A percentile compares a stretch with the other conserved stretches of the same genome.
Conservation (phyloP, 2,329 filamentous ascomycete genomes). For the Diplodia mutila region DNA sequence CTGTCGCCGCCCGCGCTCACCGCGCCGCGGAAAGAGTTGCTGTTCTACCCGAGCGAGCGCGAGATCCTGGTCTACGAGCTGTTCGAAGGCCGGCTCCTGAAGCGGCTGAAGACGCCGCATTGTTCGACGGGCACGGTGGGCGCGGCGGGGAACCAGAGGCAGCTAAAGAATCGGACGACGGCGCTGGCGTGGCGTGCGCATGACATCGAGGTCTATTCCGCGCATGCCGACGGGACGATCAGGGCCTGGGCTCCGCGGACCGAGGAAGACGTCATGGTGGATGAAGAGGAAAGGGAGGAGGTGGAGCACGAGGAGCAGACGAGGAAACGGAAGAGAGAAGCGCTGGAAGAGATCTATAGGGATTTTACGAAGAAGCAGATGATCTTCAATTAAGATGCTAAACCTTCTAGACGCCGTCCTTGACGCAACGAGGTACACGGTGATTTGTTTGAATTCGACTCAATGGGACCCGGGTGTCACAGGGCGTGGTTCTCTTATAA, state of each 20-base stretch:
- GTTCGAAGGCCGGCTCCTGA: slow-evolving; percentile 73
- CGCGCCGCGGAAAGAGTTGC: slow-evolving; percentile 61
- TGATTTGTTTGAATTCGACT: too few species aligned
- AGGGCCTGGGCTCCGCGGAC: slow-evolving; percentile 72
- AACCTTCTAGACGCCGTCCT: neutral
- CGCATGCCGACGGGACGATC: slow-evolving; percentile 82
- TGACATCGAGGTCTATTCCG: slow-evolving; percentile 75
- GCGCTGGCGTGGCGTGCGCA: slow-evolving; percentile 76
- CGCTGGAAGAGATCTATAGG: slow-evolving; percentile 69
- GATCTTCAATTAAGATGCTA: neutral
- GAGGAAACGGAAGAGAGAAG: slow-evolving; percentile 69
- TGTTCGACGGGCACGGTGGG: slow-evolving; percentile 24
- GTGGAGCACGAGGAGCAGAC: slow-evolving; percentile 42
- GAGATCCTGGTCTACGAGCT: slow-evolving; percentile 81
- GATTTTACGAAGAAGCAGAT: slow-evolving; percentile 24
- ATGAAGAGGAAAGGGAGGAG: slow-evolving; percentile 49
- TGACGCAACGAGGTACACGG: neutral
- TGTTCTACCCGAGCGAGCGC: slow-evolving; percentile 77
- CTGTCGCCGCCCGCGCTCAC: slow-evolving; percentile 65
- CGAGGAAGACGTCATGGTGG: slow-evolving; percentile 50
- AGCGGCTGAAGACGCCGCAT: slow-evolving; percentile 68
- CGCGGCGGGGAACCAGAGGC: slow-evolving; percentile 20
- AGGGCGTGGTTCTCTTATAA: neutral
- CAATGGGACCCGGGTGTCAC: neutral
- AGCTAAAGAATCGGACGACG: slow-evolving; percentile 62